phyloP scores from a whole-genome alignment of 805 yeast genomes.

The Candida dajiaensis region DNA sequence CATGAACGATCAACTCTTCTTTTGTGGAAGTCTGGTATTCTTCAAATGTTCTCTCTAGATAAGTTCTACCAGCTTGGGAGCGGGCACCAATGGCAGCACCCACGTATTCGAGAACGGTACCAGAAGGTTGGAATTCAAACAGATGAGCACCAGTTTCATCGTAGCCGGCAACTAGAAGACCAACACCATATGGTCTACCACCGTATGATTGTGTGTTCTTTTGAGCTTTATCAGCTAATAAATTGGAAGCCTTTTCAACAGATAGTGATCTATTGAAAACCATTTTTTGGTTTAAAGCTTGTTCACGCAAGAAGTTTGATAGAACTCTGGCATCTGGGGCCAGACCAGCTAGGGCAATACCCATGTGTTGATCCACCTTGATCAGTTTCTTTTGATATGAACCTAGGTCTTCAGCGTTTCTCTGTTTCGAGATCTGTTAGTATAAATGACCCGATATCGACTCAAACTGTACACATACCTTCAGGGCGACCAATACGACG shows the following conservation, averaged over 20 bases:
- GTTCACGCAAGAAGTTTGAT: slow-evolving; percentile 82
- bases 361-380: slow-evolving; percentile 89
- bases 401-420: slow-evolving; percentile 96
- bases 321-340: slow-evolving; percentile 98
- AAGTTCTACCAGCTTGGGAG: slow-evolving; percentile 97
- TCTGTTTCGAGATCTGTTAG: slow-evolving; percentile 24
- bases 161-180: slow-evolving; percentile 80
- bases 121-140: slow-evolving; percentile 93
- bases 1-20: slow-evolving; percentile 78
- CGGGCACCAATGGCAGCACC: slow-evolving; percentile 98
- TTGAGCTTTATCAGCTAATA: slow-evolving; percentile 96
- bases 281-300: slow-evolving; percentile 82
- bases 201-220: slow-evolving; percentile 94
- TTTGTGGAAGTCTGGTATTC: slow-evolving; percentile 51
- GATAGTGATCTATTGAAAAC: slow-evolving; percentile 82
- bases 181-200: slow-evolving; percentile 97
- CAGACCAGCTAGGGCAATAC: slow-evolving; percentile 92
- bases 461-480: slow-evolving; percentile 28
- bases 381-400: slow-evolving; percentile 93
- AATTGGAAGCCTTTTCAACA: slow-evolving; percentile 73
- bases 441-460: background rate
- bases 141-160: slow-evolving; percentile 95
- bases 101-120: slow-evolving; percentile 82
- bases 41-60: slow-evolving; percentile 80
- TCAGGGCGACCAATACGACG: slow-evolving; percentile 89